Conservation (phyloP, 2,329 filamentous ascomycete genomes). For the Talaromyces sp. region DNA sequence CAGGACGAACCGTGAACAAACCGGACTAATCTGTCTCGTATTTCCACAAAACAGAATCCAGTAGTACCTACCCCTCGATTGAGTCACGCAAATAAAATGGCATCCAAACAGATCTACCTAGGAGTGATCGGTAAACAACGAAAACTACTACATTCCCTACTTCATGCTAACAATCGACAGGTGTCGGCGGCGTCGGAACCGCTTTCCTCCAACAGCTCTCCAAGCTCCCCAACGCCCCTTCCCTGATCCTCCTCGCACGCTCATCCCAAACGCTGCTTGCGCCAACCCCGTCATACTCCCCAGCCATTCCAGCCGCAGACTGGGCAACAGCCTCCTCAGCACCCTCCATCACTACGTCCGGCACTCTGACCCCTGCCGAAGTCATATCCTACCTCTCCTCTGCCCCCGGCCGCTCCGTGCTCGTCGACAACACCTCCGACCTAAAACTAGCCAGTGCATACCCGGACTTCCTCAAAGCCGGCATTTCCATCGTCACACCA, state of each 20-base stretch:
- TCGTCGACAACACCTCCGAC: conserved; percentile 95
- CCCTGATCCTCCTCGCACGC: conserved; percentile 79
- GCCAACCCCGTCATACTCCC: conserved; percentile 62
- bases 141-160: not conserved
- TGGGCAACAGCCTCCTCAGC: conserved; percentile 59
- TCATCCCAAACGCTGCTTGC: conserved; percentile 79
- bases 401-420: conserved; percentile 72
- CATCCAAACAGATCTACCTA: conserved; percentile 39
- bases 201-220: conserved; percentile 82
- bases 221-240: conserved; percentile 65
- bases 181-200: conserved; percentile 89
- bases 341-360: conserved; percentile 54
- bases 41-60: not conserved
- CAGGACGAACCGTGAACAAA: too few relatives aligned
- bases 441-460: conserved; percentile 81
- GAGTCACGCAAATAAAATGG: conserved; percentile 24
- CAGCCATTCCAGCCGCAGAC: conserved; percentile 58
- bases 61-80: conserved; percentile 1
- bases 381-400: conserved; percentile 73
- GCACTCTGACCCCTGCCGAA: conserved; percentile 60
- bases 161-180: conserved; percentile 44
- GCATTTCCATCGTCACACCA: conserved; percentile 88
- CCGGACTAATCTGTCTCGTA: not conserved
- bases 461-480: conserved; percentile 72
- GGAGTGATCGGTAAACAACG: conserved; percentile 39